Evolutionary conservation across 2,329 filamentous ascomycete species (phyloP), one percentile per base, ranked within the genome.

Genomic region (Aspergillus latus): DNA sequence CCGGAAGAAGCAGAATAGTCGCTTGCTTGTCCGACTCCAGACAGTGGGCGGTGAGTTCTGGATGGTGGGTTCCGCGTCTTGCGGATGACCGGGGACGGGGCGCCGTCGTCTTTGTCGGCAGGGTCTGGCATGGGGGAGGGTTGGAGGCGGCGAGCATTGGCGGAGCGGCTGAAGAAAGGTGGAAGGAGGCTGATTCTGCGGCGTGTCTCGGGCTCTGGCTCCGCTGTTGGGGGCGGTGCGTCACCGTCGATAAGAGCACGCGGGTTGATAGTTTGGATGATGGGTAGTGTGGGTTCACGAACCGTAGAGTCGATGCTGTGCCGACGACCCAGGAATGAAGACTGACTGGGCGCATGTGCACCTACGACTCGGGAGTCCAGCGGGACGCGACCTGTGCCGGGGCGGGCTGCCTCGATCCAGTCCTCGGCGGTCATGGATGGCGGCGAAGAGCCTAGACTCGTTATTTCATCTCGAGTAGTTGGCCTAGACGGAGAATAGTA

Each of bases 321-420:
- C 8, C 60, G 61, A 42, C 64, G 62, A 15, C 66, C 66, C 8
- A 66, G 60, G 52, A 69, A 68, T 5, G 66, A 62, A 7, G 64
- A 60, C 37, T 66, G 63, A 51, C 62, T 67, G 37, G 63, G 59
- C 16, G 62, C 59, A 16, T 63, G 60, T 34, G 59, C 39, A 6
- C 62, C 62, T 7, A 56, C 49, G 13, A 56, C 52, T 42, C 59
- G 49, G 52, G 57, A 45, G 30, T 58, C 48, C 4, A 49, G 51
- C 15, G 59, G 57, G 28, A 61, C 21, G 15, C 54, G 55, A 1
- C 54, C 59, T 30, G 61, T 62, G 5, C 52, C 59, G 42, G 69
- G 58, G 54, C 69, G 68, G 21, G 72, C 74, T 21, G 74, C 74
- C 36, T 74, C 74, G 36, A 76, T 54, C 74, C 74, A 76, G 49